Conservation (phyloP, 495 filamentous ascomycete genomes). For the Parathielavia appendiculata region DNA sequence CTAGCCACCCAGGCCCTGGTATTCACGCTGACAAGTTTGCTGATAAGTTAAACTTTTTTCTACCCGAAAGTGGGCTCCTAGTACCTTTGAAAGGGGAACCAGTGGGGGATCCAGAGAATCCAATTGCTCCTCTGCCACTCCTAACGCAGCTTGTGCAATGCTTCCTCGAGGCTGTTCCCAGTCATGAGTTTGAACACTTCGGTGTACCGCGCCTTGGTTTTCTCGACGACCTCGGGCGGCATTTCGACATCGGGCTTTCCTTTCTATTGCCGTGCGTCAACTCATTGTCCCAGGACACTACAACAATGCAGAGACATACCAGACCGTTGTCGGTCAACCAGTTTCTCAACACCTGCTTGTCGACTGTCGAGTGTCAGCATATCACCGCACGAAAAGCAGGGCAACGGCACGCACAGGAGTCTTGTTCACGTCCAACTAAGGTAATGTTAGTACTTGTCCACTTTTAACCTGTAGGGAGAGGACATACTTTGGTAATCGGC, state of each 20-base stretch:
- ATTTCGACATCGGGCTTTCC: conserved; percentile 62
- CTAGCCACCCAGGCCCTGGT: too few relatives aligned
- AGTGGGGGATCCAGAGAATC: too few relatives aligned
- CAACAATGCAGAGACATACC: not conserved
- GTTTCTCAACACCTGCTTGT: conserved; percentile 88
- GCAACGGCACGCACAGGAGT: conserved; percentile 3
- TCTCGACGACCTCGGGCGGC: conserved; percentile 58
- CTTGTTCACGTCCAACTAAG: conserved; percentile 60
- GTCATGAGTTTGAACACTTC: conserved; percentile 42
- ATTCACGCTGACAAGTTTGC: too few relatives aligned
- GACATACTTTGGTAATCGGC: conserved; percentile 53
- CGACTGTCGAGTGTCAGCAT: conserved; percentile 48
- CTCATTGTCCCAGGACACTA: not conserved
- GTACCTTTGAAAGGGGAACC: too few relatives aligned
- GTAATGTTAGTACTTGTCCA: not conserved
- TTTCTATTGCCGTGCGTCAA: conserved; percentile 35
- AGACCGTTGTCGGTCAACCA: conserved; percentile 71
- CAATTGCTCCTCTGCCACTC: not conserved
- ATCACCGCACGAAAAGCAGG: not conserved
- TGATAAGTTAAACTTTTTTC: too few relatives aligned
- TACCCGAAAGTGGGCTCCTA: too few relatives aligned
- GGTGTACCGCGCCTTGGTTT: conserved; percentile 52
- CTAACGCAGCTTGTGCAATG: conserved; percentile 14
- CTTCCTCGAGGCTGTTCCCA: conserved; percentile 41
- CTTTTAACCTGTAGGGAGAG: too few relatives aligned